Evolutionary conservation across 1,139 yeast genomes (phyloP).

Genomic region (Pichia inconspicua): DNA sequence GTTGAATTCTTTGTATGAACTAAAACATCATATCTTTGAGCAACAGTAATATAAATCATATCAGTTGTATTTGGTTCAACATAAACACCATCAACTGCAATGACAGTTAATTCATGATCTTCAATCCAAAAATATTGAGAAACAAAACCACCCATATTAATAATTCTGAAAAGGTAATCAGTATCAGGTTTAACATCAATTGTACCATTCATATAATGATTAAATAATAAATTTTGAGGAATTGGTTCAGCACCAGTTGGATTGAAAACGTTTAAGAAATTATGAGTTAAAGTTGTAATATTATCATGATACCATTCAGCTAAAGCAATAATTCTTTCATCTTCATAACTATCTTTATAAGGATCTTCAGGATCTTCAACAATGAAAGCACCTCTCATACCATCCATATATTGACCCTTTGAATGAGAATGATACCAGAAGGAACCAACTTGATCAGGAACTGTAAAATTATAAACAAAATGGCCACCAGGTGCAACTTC

Average conservation of each 20-base stretch:
- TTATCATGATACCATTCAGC: conserved; percentile 81
- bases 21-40: conserved; percentile 71
- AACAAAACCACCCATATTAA: conserved; percentile 80
- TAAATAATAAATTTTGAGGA: conserved; percentile 70
- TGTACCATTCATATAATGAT: conserved; percentile 66
- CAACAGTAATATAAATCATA: conserved; percentile 56
- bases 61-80: conserved; percentile 52
- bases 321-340: conserved; percentile 59
- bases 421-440: conserved; percentile 96
- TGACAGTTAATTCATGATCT: conserved; percentile 72
- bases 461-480: conserved; percentile 72
- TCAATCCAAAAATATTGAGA: conserved; percentile 82
- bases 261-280: conserved; percentile 63
- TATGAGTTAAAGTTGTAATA: conserved; percentile 42
- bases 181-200: conserved; percentile 70
- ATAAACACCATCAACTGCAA: conserved; percentile 73
- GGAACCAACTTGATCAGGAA: conserved; percentile 72
- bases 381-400: conserved; percentile 75
- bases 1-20: conserved; percentile 59
- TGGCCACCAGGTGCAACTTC: conserved; percentile 72
- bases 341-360: conserved; percentile 54
- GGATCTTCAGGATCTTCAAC: conserved; percentile 47
- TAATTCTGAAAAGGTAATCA: conserved; percentile 70
- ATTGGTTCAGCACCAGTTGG: conserved; percentile 98
- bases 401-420: conserved; percentile 82